Percentiles rank a stretch among this genome's conserved stretches.
These are phyloP conservation scores for Mycena crocata DNA, from an alignment of 768 basidiomycete species.

Conservation along the genomic window DNA sequence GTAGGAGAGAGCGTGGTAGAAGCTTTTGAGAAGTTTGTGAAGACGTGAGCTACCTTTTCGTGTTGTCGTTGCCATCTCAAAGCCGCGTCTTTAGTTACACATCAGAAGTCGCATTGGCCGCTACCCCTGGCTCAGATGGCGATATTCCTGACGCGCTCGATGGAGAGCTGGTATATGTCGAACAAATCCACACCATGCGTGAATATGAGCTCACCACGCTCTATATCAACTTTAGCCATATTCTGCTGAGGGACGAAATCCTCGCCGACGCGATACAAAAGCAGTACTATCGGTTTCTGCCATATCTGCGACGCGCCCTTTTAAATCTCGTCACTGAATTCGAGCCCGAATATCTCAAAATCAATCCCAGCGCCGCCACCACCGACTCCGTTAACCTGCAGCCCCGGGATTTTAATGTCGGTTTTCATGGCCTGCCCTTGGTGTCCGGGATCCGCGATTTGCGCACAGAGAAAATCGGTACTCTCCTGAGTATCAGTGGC, in stretches of 20 bases:
- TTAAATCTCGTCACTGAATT: constrained; percentile 89
- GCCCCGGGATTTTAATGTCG: constrained; percentile 93
- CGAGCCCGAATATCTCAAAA: constrained; percentile 94
- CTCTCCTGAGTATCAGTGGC: constrained; percentile 93
- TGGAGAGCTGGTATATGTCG: constrained; percentile 83
- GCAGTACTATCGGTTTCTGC: constrained; percentile 97
- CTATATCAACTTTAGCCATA: constrained; percentile 94
- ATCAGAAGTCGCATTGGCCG: constrained; percentile 80
- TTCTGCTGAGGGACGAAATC: constrained; percentile 90
- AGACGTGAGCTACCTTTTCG: constrained; percentile 70
- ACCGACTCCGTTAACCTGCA: constrained; percentile 90
- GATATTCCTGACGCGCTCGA: constrained; percentile 64
- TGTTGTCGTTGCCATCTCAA: constrained; percentile 11
- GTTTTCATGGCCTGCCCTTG: constrained; percentile 94
- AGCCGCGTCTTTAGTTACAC: constrained; percentile 73
- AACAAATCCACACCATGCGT: constrained; percentile 95
- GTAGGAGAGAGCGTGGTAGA: constrained; percentile 96
- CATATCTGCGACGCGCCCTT: constrained; percentile 92
- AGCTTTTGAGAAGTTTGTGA: constrained; percentile 91
- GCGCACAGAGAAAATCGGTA: constrained; percentile 93
- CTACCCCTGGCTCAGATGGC: constrained; percentile 84
- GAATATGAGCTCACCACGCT: constrained; percentile 95
- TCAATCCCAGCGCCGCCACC: constrained; percentile 90
- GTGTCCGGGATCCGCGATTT: constrained; percentile 96
- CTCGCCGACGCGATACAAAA: constrained; percentile 93